phyloP scores from a whole-genome alignment of 768 basidiomycete genomes.

The Auriscalpium orientale region DNA sequence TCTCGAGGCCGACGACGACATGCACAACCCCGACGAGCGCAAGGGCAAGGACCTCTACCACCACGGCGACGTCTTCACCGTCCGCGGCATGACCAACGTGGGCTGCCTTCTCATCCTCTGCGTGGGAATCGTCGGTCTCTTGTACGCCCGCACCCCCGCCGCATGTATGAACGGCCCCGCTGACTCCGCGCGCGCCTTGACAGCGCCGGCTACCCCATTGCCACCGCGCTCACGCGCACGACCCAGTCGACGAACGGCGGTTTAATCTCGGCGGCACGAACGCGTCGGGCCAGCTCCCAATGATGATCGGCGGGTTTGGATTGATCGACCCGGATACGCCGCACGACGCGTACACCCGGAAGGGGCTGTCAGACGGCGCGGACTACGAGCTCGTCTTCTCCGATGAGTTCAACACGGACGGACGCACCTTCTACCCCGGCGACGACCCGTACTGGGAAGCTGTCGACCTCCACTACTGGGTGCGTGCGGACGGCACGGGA shows the following conservation, averaged over 20 bases:
- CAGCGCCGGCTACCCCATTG: slow-evolving; percentile 17
- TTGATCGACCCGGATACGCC: slow-evolving; percentile 42
- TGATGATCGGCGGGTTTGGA: slow-evolving; percentile 21
- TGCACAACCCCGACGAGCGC: slow-evolving; percentile 55
- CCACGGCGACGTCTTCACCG: slow-evolving; percentile 23
- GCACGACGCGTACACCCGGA: slow-evolving; percentile 35
- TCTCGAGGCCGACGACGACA: slow-evolving; percentile 61
- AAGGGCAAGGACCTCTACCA: slow-evolving; percentile 19
- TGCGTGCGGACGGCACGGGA: slow-evolving; percentile 24
- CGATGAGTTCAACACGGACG: slow-evolving; percentile 80
- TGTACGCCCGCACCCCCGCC: slow-evolving; percentile 9
- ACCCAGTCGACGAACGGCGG: slow-evolving; percentile 9
- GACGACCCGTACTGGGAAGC: slow-evolving; percentile 92
- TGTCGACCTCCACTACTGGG: slow-evolving; percentile 74
- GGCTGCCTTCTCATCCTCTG: slow-evolving; percentile 20
- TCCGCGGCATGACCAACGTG: slow-evolving; percentile 29
- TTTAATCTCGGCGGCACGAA: slow-evolving; percentile 43
- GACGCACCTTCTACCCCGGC: slow-evolving; percentile 72
- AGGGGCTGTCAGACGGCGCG: slow-evolving; percentile 45
- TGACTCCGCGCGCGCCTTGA: not conserved
- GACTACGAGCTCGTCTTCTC: slow-evolving; percentile 71
- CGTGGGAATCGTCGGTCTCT: slow-evolving; percentile 1
- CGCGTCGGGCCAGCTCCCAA: slow-evolving; percentile 37
- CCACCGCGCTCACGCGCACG: slow-evolving; percentile 8
- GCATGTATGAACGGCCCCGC: slow-evolving; percentile 9